phyloP scores from a whole-genome alignment of 148 eudicot genomes.

The Camellia japonica region DNA sequence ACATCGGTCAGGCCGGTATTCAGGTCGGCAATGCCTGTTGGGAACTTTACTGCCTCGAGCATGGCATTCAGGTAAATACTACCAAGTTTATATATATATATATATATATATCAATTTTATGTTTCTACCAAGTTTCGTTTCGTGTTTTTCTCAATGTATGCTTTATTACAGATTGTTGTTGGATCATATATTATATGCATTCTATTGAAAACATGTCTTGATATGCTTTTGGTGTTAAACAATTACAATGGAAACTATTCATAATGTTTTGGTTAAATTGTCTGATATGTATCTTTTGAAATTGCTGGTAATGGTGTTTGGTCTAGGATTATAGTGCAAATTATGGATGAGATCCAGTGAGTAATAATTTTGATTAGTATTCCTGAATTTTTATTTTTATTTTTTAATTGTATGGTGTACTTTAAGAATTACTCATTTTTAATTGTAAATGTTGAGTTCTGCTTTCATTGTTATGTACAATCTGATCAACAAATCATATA shows the following conservation, averaged over 20 bases:
- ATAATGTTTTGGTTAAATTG: not conserved
- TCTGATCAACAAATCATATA: too few relatives aligned
- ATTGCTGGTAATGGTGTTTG: not conserved
- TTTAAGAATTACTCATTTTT: not conserved
- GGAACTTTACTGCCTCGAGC: slow-evolving; percentile 28
- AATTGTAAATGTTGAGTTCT: not conserved
- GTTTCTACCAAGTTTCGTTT: not conserved
- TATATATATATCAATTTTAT: not conserved
- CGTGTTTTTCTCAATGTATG: not conserved
- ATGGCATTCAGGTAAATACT: slow-evolving; percentile 21
- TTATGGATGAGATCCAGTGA: not conserved
- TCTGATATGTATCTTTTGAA: not conserved
- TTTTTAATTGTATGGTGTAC: not conserved
- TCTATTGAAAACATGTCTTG: not conserved
- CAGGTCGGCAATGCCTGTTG: slow-evolving; percentile 28
- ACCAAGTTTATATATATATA: too few relatives aligned
- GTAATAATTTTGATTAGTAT: not conserved
- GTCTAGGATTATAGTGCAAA: not conserved
- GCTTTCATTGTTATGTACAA: too few relatives aligned
- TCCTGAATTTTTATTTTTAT: not conserved
- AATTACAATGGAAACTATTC: not conserved
- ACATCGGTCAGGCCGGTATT: slow-evolving; percentile 17
- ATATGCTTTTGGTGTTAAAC: not conserved
- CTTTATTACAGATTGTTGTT: not conserved
- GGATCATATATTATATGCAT: not conserved